Percentiles rank a stretch among this genome's conserved stretches.
phyloP scores from a whole-genome alignment of 2,329 filamentous ascomycete genomes.

The Colletotrichum magnum region DNA sequence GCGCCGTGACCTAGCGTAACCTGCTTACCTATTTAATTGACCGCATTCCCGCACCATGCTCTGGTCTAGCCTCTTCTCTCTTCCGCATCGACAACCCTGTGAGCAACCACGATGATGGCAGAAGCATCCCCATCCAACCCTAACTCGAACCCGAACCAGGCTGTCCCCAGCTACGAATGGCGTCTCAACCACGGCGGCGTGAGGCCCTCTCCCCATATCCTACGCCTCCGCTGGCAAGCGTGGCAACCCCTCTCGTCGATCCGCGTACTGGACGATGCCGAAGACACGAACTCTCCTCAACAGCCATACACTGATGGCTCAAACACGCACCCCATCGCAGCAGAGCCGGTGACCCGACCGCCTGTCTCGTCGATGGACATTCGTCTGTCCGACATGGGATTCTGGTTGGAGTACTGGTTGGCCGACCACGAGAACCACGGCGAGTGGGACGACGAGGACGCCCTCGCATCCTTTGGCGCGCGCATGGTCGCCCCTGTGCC shows the following conservation, averaged over 20 bases:
- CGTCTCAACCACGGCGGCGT: conserved; percentile 5
- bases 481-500: conserved; percentile 5
- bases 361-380: conserved; percentile 6
- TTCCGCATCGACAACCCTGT: not conserved
- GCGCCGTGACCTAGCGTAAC: not conserved
- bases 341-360: conserved; percentile 13
- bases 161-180: conserved; percentile 8
- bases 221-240: conserved; percentile 9
- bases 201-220: not conserved
- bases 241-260: conserved; percentile 10
- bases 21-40: not conserved
- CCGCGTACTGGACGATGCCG: conserved; percentile 9
- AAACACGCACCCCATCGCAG: conserved; percentile 5
- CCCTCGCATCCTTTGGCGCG: not conserved
- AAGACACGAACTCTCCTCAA: not conserved
- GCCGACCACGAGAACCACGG: conserved; percentile 6
- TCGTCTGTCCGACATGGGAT: not conserved
- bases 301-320: conserved; percentile 1
- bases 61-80: not conserved
- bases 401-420: not conserved
- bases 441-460: not conserved
- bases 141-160: not conserved
- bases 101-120: not conserved
- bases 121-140: not conserved
- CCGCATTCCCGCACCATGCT: not conserved